Base-by-base conservation (phyloP, 2,329 filamentous ascomycete genomes). In the Aureobasidium lini region DNA sequence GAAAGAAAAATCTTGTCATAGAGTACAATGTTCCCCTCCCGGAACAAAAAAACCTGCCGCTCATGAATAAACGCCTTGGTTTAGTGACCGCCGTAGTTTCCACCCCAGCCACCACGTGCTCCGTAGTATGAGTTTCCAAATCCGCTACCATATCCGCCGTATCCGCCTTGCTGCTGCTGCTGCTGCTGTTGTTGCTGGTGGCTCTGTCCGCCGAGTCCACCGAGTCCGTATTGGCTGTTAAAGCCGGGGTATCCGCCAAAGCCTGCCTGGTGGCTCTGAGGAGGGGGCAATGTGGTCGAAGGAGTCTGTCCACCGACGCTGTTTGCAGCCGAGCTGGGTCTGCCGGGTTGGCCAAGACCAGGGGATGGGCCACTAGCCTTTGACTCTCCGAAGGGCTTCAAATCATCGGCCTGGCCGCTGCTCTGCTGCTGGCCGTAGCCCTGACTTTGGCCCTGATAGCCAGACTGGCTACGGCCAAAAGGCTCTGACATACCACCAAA, bases 291-390 rank as follows among this genome's bases (percentile, higher is more conserved):
- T 59, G 76, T 75, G 34, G 61, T 56, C 23, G 40, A 43, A n/a
- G 60, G 59, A 32, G 54, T 59, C 66, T 81, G 79, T 46, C 78
- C 77, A 40, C 76, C 78, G 28, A 76, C 77, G 66, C 76, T 84
- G 72, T 84, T 85, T 32, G 82, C 80, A 7, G 83, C 83, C 39
- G 84, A 86, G 43, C 81, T 82, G 40, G 84, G 84, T 62, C 84
- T 82, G 64, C 83, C 82, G 46, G 81, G 81, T 68, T 85, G 83
- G 48, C 81, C 81, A 40, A 86, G 76, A 10, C 76, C 73, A 60
- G 83, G 83, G 64, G 82, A 85, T 31, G 84, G 83, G 10, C 82
- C 78, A 49, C 75, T 72, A 63, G 71, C 70, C 73, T 84, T 84
- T 48, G 79, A 74, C 18, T 83, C 77, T 62, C 80, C 79, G 63